Conservation (phyloP, 2,329 filamentous ascomycete genomes). For the Clarireedia homoeocarpa region DNA sequence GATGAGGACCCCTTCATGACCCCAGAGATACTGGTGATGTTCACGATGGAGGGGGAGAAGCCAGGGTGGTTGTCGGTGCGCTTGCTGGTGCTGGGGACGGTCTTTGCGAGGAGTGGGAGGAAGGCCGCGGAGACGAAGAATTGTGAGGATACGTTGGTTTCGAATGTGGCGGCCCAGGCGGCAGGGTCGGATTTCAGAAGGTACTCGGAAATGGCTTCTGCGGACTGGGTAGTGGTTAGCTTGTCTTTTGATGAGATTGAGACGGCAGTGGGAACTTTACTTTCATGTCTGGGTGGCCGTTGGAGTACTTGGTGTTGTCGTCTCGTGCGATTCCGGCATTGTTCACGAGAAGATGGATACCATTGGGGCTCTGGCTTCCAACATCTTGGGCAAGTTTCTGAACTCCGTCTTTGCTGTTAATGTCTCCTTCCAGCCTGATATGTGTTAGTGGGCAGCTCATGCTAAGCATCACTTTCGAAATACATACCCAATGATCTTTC, state of each 20-base stretch:
- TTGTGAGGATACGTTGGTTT: conserved; percentile 62
- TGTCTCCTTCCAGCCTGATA: conserved; percentile 41
- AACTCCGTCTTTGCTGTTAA: conserved; percentile 49
- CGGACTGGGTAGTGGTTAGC: conserved; percentile 12
- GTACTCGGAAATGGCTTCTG: conserved; percentile 42
- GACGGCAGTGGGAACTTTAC: conserved; percentile 15
- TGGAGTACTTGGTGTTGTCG: conserved; percentile 41
- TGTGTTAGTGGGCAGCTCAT: neutral
- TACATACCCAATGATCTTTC: conserved; percentile 25
- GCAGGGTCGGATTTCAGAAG: conserved; percentile 39
- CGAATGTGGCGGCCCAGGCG: conserved; percentile 62
- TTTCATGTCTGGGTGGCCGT: conserved; percentile 39
- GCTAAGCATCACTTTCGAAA: neutral
- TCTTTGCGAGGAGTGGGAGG: conserved; percentile 42
- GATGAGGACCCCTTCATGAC: conserved; percentile 14
- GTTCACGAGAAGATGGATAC: conserved; percentile 49
- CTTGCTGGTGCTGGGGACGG: conserved; percentile 31
- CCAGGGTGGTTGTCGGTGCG: conserved; percentile 31
- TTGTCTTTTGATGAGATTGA: neutral
- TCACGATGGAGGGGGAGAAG: conserved; percentile 16
- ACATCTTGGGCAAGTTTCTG: conserved; percentile 29
- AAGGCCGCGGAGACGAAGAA: conserved; percentile 57
- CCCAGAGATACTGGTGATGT: conserved; percentile 12
- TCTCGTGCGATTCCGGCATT: conserved; percentile 48
- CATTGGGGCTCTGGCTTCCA: conserved; percentile 33